Percentiles rank a stretch among this genome's conserved stretches.
These are phyloP conservation scores for Aspergillus carbonarius DNA, from an alignment of 2,329 filamentous ascomycete genomes.

Conservation along the genomic window DNA sequence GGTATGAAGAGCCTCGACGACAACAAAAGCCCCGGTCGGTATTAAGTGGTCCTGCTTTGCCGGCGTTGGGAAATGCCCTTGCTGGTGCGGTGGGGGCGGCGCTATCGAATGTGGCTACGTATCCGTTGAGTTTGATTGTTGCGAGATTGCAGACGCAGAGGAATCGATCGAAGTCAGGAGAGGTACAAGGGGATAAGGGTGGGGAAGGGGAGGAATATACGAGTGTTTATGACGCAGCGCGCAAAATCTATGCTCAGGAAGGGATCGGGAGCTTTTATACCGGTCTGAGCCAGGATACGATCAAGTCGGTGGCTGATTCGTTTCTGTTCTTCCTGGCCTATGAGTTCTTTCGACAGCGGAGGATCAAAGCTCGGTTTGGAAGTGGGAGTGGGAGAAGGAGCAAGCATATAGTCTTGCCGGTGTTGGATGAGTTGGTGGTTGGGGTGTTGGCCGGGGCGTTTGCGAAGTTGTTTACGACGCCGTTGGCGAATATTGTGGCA, in stretches of 20 bases:
- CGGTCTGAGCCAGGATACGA: slow-evolving; percentile 63
- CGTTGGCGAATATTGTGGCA: slow-evolving; percentile 78
- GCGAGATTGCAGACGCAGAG: slow-evolving; percentile 76
- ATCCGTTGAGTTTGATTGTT: slow-evolving; percentile 78
- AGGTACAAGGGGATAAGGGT: slow-evolving; percentile 52
- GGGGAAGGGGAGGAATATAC: slow-evolving; percentile 55
- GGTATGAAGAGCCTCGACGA: slow-evolving; percentile 32
- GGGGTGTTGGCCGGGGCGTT: slow-evolving; percentile 70
- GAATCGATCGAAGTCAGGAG: slow-evolving; percentile 40
- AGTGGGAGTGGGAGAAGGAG: slow-evolving; percentile 20
- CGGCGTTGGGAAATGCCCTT: slow-evolving; percentile 76
- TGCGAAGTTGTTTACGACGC: slow-evolving; percentile 74
- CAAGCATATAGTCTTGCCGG: slow-evolving; percentile 50
- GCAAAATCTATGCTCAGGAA: slow-evolving; percentile 68
- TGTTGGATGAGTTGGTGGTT: slow-evolving; percentile 71
- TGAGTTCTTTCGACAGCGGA: slow-evolving; percentile 52
- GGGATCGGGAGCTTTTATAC: slow-evolving; percentile 74
- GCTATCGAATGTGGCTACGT: slow-evolving; percentile 73
- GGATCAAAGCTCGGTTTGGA: slow-evolving; percentile 42
- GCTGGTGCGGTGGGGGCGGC: slow-evolving; percentile 77
- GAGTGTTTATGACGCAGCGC: slow-evolving; percentile 66
- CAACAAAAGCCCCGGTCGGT: slow-evolving; percentile 31
- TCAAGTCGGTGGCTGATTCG: slow-evolving; percentile 69
- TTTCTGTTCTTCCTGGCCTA: slow-evolving; percentile 88
- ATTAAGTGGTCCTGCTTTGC: slow-evolving; percentile 51